Percentiles rank a stretch among this genome's conserved stretches.
phyloP scores from a whole-genome alignment of 164 flowering plant genomes.

The Sextonia rubra region DNA sequence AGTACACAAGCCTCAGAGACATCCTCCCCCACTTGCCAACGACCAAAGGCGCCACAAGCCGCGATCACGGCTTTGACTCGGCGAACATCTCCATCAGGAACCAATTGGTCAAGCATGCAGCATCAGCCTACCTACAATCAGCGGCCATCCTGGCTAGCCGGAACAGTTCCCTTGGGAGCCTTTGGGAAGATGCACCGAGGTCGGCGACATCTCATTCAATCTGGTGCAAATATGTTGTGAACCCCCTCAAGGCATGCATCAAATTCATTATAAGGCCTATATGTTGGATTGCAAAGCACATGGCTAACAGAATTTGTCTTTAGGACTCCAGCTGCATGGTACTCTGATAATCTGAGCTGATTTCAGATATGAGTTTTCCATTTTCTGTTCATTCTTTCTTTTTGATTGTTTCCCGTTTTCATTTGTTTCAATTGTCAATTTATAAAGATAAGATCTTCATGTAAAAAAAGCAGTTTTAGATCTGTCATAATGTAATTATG shows the following conservation, averaged over 20 bases:
- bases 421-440: not conserved
- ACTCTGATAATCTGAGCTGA: not conserved
- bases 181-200: conserved; percentile 21
- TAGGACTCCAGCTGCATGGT: not conserved
- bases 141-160: conserved; percentile 25
- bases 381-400: too few relatives aligned
- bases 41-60: not conserved
- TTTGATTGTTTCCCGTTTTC: too few relatives aligned
- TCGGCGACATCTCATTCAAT: not conserved
- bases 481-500: not conserved
- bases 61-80: conserved; percentile 15
- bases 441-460: not conserved
- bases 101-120: conserved; percentile 58
- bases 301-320: conserved; percentile 1
- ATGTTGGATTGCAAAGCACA: conserved; percentile 6
- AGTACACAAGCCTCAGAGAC: conserved; percentile 55
- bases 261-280: conserved; percentile 6
- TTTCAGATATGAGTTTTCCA: not conserved
- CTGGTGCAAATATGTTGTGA: conserved; percentile 17
- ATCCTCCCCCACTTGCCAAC: conserved; percentile 17
- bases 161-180: conserved; percentile 24
- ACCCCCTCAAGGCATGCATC: conserved; percentile 22
- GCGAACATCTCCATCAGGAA: conserved; percentile 40
- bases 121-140: conserved; percentile 60
- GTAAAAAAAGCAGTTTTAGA: not conserved